Percentiles rank a stretch among this genome's conserved stretches.
Conservation (phyloP, 1,284 basidiomycete genomes). For the Pseudozyma sp. region DNA sequence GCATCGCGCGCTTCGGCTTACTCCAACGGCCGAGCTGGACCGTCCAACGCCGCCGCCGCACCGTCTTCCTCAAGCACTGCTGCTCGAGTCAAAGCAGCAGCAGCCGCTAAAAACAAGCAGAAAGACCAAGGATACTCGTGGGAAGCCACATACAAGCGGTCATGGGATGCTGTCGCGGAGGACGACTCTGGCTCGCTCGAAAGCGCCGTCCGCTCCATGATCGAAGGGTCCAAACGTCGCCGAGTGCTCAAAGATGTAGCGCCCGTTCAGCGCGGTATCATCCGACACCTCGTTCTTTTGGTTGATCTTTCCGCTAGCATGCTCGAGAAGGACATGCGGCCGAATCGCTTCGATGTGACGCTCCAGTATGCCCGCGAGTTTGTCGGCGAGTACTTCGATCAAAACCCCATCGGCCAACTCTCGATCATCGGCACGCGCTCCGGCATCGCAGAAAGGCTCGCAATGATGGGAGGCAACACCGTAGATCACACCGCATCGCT, state of each 20-base stretch:
- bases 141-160: constrained; percentile 93
- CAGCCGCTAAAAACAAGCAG: constrained; percentile 27
- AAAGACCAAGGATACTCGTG: constrained; percentile 78
- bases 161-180: constrained; percentile 96
- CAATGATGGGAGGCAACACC: constrained; percentile 85
- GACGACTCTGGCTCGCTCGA: constrained; percentile 92
- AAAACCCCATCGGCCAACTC: constrained; percentile 94
- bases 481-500: constrained; percentile 89
- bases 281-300: constrained; percentile 90
- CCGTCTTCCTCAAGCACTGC: constrained; percentile 1
- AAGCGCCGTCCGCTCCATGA: constrained; percentile 85
- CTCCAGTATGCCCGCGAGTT: constrained; percentile 84
- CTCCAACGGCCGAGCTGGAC: constrained; percentile 26
- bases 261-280: constrained; percentile 93
- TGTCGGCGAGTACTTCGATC: constrained; percentile 97
- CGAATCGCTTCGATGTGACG: constrained; percentile 81
- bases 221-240: constrained; percentile 82
- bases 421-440: constrained; percentile 65
- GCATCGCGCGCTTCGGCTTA: constrained; percentile 16
- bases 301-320: constrained; percentile 91
- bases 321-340: constrained; percentile 94
- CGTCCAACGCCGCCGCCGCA: constrained; percentile 1
- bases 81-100: constrained; percentile 18
- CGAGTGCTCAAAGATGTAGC: constrained; percentile 77
- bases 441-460: constrained; percentile 64